These are phyloP conservation scores for Solanum phureja DNA, from an alignment of 257 asterid species.

Conservation along the genomic window DNA sequence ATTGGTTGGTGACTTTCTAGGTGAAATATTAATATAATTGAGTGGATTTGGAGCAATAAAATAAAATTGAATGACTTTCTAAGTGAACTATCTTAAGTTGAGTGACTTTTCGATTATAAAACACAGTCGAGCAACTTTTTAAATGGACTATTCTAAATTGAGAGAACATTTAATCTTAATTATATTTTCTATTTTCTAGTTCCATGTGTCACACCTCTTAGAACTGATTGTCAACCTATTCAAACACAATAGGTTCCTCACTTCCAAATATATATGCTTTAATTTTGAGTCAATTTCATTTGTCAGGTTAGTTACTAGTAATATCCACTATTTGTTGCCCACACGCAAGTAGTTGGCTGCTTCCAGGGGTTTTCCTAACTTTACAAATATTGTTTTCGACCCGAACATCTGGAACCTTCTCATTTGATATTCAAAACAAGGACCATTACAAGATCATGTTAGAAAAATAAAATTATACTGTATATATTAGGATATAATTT, in stretches of 20 bases:
- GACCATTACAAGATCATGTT: neutral
- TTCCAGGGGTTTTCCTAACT: neutral
- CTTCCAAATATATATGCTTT: neutral
- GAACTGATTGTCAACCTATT: neutral
- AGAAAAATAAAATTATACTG: neutral
- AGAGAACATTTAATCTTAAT: neutral
- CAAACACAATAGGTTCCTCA: neutral
- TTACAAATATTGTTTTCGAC: neutral
- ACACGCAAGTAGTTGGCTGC: neutral
- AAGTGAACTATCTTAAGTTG: no score
- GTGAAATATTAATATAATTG: neutral
- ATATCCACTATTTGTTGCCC: neutral
- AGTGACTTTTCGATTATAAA: no score
- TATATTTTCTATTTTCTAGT: neutral
- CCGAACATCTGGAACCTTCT: neutral
- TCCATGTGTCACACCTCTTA: neutral
- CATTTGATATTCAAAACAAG: neutral
- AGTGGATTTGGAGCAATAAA: no score
- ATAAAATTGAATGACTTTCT: no score
- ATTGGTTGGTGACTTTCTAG: neutral
- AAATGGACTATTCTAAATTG: neutral
- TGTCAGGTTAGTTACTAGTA: neutral
- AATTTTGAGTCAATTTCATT: neutral
- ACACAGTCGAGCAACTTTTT: neutral
- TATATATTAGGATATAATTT: neutral